phyloP scores from a whole-genome alignment of 495 filamentous ascomycete genomes.

The Lophiostoma macrostomum region DNA sequence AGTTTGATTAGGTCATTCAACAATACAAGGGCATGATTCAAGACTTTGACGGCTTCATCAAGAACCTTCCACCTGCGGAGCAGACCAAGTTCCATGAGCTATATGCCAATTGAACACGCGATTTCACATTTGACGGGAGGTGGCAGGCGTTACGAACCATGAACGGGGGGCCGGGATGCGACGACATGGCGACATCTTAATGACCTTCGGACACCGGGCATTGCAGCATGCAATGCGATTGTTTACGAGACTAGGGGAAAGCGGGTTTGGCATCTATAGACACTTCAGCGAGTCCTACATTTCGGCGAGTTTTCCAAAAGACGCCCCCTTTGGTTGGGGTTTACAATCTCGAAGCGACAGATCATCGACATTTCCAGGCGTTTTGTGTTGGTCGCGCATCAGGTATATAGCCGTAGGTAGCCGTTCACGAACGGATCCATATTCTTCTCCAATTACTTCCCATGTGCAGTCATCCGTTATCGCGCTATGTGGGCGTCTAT shows the following conservation, averaged over 20 bases:
- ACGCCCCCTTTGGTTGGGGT: constrained; percentile 1
- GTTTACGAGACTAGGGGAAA: too few relatives aligned
- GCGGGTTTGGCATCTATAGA: constrained; percentile 32
- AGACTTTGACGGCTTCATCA: constrained; percentile 76
- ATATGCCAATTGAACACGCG: constrained; percentile 27
- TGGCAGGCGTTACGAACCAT: constrained; percentile 17
- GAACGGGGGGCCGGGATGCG: not conserved
- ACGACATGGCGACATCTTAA: constrained; percentile 2
- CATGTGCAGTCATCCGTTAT: too few relatives aligned
- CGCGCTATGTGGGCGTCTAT: too few relatives aligned
- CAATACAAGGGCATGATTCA: constrained; percentile 84
- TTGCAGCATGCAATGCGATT: not conserved
- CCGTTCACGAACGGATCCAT: constrained; percentile 5
- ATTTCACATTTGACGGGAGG: constrained; percentile 17
- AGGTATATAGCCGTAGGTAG: constrained; percentile 34
- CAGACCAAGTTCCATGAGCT: constrained; percentile 22
- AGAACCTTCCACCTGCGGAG: constrained; percentile 55
- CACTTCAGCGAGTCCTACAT: constrained; percentile 27
- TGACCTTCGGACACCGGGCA: constrained; percentile 21
- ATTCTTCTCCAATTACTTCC: constrained; percentile 1
- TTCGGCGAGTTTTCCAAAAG: constrained; percentile 3
- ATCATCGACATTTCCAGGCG: constrained; percentile 33
- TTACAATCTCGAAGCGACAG: constrained; percentile 7
- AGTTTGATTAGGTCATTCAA: constrained; percentile 56
- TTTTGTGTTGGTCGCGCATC: constrained; percentile 8